Conservation (phyloP, 768 basidiomycete species). For the Chalciporus chontae region DNA sequence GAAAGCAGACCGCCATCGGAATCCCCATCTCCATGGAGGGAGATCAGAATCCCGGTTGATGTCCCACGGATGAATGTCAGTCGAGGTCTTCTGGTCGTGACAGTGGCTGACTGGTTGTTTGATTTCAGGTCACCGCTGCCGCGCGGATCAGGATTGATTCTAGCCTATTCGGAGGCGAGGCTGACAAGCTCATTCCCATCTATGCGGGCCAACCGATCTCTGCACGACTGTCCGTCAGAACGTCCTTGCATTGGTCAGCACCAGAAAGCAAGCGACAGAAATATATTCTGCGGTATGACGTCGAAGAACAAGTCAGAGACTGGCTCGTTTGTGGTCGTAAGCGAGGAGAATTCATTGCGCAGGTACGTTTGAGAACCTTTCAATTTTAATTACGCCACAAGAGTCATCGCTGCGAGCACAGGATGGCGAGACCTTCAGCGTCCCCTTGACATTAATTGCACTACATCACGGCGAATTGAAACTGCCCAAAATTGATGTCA, state of each 20-base stretch:
- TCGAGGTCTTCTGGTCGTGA: slow-evolving; percentile 3
- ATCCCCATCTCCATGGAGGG: slow-evolving; percentile 53
- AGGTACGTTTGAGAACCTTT: slow-evolving; percentile 41
- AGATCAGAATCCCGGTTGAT: slow-evolving; percentile 81
- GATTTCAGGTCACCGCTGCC: slow-evolving; percentile 61
- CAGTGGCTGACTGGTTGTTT: slow-evolving; percentile 4
- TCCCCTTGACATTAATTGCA: slow-evolving; percentile 78
- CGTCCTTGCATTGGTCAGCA: slow-evolving; percentile 76
- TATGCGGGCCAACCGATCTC: slow-evolving; percentile 90
- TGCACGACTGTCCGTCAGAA: slow-evolving; percentile 60
- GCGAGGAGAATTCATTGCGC: slow-evolving; percentile 75
- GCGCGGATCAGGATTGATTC: slow-evolving; percentile 48
- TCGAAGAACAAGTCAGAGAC: slow-evolving; percentile 75
- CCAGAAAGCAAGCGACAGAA: slow-evolving; percentile 37
- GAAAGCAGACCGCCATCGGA: slow-evolving; percentile 39
- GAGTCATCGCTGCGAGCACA: slow-evolving; percentile 26
- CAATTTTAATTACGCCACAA: background rate
- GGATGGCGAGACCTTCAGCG: slow-evolving; percentile 58
- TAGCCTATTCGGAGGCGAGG: slow-evolving; percentile 39
- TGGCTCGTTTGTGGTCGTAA: slow-evolving; percentile 92
- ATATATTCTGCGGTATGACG: slow-evolving; percentile 71
- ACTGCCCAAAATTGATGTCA: slow-evolving; percentile 71
- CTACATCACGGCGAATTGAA: slow-evolving; percentile 78
- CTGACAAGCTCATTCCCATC: slow-evolving; percentile 38
- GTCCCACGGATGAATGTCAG: slow-evolving; percentile 78